phyloP scores from a whole-genome alignment of 2,329 filamentous ascomycete species.

The Colletotrichum sidae region DNA sequence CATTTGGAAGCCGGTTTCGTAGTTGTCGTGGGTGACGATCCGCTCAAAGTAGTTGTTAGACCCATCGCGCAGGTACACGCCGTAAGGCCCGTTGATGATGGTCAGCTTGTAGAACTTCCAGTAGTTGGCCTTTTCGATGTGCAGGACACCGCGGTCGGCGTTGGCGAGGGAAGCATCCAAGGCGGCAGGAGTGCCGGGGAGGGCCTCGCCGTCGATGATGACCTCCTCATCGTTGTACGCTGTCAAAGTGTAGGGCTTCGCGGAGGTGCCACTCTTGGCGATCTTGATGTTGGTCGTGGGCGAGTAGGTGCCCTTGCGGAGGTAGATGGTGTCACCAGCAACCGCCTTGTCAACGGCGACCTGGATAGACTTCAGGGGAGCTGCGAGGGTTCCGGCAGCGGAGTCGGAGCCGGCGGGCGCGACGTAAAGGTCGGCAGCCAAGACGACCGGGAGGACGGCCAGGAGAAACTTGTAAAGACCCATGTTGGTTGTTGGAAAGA shows the following conservation, averaged over 20 bases:
- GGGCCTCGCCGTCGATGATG: conserved; percentile 57
- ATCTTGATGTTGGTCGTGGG: conserved; percentile 61
- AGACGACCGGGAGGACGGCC: conserved; percentile 31
- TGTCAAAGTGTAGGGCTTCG: conserved; percentile 54
- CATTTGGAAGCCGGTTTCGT: conserved; percentile 52
- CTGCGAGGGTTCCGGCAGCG: conserved; percentile 50
- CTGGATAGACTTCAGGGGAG: conserved; percentile 60
- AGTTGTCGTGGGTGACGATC: conserved; percentile 52
- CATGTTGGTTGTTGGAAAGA: conserved; percentile 19
- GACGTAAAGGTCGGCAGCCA: conserved; percentile 55
- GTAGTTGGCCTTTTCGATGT: conserved; percentile 53
- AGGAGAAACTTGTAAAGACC: conserved; percentile 36
- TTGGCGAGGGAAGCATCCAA: conserved; percentile 53
- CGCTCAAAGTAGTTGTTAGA: conserved; percentile 52
- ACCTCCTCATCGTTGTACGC: conserved; percentile 57
- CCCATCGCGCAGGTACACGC: conserved; percentile 49
- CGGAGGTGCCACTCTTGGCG: conserved; percentile 54
- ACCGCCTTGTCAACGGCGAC: conserved; percentile 56
- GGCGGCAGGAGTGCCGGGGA: conserved; percentile 54
- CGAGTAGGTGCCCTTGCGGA: conserved; percentile 51
- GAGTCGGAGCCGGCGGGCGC: conserved; percentile 55
- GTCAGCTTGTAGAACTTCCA: conserved; percentile 53
- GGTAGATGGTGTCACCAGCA: conserved; percentile 55
- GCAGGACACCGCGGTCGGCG: conserved; percentile 57
- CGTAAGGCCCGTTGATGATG: conserved; percentile 52